A percentile compares a stretch with the other conserved stretches of the same genome.
Conservation (phyloP, 1,284 basidiomycete species). For the Melampsora americana region DNA sequence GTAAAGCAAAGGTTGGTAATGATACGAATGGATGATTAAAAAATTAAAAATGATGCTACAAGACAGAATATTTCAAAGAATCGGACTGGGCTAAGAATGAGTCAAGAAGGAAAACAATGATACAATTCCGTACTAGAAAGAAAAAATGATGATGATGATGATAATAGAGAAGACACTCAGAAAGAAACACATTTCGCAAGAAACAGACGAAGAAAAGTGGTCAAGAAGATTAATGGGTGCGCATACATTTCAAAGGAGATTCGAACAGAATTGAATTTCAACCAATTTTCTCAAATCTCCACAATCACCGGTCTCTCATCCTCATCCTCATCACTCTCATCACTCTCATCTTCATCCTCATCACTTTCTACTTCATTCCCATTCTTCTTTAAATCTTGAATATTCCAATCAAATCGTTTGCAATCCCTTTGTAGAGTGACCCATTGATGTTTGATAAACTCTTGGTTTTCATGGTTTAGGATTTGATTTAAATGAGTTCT, state of each 20-base stretch:
- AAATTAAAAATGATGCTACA: conserved; percentile 55
- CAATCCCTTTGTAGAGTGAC: conserved; percentile 10
- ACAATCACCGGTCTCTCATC: conserved; percentile 14
- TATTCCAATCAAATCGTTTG: conserved; percentile 40
- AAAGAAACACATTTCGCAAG: conserved; percentile 58
- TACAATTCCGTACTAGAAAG: conserved; percentile 51
- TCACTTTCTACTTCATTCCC: not conserved
- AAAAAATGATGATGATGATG: conserved; percentile 66
- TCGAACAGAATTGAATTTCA: too few species aligned
- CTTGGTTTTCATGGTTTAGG: not conserved
- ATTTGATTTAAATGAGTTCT: conserved; percentile 13
- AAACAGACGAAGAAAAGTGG: conserved; percentile 53
- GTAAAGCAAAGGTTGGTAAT: too few species aligned
- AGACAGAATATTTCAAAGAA: too few species aligned
- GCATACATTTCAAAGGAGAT: too few species aligned
- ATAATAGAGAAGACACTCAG: conserved; percentile 68
- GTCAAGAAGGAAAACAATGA: conserved; percentile 48
- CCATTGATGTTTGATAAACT: conserved; percentile 21
- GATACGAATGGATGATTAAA: too few species aligned
- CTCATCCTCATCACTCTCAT: conserved; percentile 17
- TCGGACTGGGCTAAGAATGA: too few species aligned
- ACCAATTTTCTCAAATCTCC: too few species aligned
- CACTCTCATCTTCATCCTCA: conserved; percentile 20
- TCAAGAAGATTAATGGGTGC: conserved; percentile 76
- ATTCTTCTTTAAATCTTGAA: conserved; percentile 10